These are phyloP conservation scores for Mercurialis annua DNA, from an alignment of 345 rosid genomes.

Conservation along the genomic window DNA sequence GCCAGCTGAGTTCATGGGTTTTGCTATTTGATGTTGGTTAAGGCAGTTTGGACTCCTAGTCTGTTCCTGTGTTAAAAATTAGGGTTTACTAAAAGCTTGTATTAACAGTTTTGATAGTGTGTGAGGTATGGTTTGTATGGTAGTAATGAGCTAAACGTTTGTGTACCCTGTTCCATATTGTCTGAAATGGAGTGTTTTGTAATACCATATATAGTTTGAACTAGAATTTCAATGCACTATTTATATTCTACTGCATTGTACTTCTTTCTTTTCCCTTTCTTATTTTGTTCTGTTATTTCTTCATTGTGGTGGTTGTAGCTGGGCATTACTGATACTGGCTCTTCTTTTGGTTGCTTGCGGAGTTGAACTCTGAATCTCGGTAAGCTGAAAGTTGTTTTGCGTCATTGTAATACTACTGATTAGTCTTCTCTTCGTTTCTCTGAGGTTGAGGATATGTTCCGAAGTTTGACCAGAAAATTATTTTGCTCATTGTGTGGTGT, in stretches of 20 bases:
- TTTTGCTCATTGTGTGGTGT: background rate
- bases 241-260: background rate
- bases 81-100: constrained; percentile 15
- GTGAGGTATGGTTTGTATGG: constrained; percentile 23
- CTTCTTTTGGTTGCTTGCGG: too few relatives aligned
- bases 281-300: too few relatives aligned
- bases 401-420: background rate
- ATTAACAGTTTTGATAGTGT: constrained; percentile 26
- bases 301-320: background rate
- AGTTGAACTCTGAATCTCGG: background rate
- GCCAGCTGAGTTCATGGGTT: constrained; percentile 10
- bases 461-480: background rate
- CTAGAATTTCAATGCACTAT: constrained; percentile 17
- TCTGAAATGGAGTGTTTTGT: constrained; percentile 21
- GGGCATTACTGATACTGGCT: background rate
- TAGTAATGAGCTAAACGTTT: constrained; percentile 1
- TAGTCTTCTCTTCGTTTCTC: too few relatives aligned
- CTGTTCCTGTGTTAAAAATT: constrained; percentile 10
- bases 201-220: background rate
- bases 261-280: background rate
- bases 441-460: background rate
- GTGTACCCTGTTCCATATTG: constrained; percentile 16
- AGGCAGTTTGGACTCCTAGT: constrained; percentile 22
- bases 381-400: background rate
- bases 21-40: constrained; percentile 11